Conservation (phyloP, 345 rosid species). For the Durio zibethinus region DNA sequence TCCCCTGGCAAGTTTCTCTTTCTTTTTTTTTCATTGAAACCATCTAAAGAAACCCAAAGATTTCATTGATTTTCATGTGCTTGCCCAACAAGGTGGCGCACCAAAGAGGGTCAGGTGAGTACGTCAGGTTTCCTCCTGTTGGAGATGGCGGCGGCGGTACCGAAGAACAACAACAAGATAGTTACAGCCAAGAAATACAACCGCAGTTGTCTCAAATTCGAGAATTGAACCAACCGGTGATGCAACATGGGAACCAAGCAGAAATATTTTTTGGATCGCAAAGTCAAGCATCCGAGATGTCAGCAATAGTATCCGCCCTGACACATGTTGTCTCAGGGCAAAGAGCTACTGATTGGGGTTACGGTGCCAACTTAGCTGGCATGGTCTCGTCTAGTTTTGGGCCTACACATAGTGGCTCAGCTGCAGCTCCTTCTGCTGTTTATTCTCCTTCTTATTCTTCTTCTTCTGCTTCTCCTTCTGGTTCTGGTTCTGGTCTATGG, state of each 20-base stretch:
- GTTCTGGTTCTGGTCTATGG: slow-evolving; percentile 21
- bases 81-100: slow-evolving; percentile 41
- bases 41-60: neutral
- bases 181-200: neutral
- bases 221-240: neutral
- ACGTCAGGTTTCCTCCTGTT: slow-evolving; percentile 18
- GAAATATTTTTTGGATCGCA: slow-evolving; percentile 20
- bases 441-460: slow-evolving; percentile 25
- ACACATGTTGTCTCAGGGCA: slow-evolving; percentile 60
- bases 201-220: slow-evolving; percentile 17
- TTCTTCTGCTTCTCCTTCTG: slow-evolving; percentile 26
- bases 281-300: slow-evolving; percentile 46
- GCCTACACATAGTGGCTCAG: neutral
- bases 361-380: slow-evolving; percentile 10
- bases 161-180: slow-evolving; percentile 8
- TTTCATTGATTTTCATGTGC: slow-evolving; percentile 21
- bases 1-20: neutral
- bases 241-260: neutral
- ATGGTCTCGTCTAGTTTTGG: slow-evolving; percentile 18
- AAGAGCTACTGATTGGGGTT: slow-evolving; percentile 13
- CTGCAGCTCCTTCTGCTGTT: slow-evolving; percentile 4
- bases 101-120: slow-evolving; percentile 19
- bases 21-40: neutral
- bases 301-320: slow-evolving; percentile 71
- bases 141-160: slow-evolving; percentile 15